phyloP scores from a whole-genome alignment of 208 protist species.

The Leishmania amazonensis region DNA sequence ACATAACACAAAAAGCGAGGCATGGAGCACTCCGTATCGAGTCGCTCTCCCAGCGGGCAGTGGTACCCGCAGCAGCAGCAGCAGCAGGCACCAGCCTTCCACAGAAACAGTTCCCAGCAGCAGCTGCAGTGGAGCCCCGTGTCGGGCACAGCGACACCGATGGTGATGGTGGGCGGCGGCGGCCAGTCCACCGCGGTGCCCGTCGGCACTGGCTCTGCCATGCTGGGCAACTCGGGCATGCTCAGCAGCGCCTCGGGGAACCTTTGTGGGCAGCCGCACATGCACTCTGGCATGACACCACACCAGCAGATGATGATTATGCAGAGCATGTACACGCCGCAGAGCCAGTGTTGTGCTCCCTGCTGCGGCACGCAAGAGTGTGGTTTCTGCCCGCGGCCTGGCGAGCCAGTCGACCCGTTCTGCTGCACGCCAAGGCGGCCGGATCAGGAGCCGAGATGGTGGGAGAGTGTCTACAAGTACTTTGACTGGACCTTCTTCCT shows the following conservation, averaged over 20 bases:
- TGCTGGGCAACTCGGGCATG: constrained; percentile 17
- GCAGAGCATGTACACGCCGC: constrained; percentile 18
- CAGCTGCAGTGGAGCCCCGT: constrained; percentile 27
- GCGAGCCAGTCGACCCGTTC: constrained; percentile 61
- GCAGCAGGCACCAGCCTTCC: neutral
- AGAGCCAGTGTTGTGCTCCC: constrained; percentile 28
- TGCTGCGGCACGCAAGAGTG: constrained; percentile 24
- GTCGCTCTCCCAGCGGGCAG: constrained; percentile 38
- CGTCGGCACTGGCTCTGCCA: neutral
- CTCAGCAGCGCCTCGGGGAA: constrained; percentile 20
- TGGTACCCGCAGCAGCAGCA: constrained; percentile 48
- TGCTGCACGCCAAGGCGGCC: constrained; percentile 49
- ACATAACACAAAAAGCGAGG: neutral
- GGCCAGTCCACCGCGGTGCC: too few relatives aligned
- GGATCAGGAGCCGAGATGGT: constrained; percentile 29
- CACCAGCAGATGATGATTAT: constrained; percentile 32
- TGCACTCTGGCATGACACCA: constrained; percentile 7
- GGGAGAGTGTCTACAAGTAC: constrained; percentile 45
- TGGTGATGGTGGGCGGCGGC: constrained; percentile 1
- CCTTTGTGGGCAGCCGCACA: constrained; percentile 3
- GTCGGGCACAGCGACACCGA: constrained; percentile 12
- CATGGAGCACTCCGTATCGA: constrained; percentile 24
- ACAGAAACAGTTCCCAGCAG: constrained; percentile 1
- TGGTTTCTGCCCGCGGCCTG: constrained; percentile 34
- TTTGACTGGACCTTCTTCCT: constrained; percentile 76